Conservation (phyloP, 495 filamentous ascomycete species). For the Hyaloscypha variabilis region DNA sequence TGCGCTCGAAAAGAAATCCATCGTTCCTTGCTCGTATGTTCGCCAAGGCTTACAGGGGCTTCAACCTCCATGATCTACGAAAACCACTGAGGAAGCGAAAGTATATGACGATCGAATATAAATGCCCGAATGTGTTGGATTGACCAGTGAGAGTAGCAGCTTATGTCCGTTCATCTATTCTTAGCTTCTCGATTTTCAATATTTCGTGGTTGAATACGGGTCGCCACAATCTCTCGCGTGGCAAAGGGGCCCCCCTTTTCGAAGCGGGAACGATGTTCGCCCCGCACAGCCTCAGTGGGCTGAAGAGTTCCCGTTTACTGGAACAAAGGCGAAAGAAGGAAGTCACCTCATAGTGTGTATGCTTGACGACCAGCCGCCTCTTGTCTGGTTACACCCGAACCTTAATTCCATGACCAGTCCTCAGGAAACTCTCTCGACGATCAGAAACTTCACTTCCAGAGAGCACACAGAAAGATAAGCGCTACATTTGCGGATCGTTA, state of each 20-base stretch:
- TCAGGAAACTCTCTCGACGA: background rate
- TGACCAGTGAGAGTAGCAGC: background rate
- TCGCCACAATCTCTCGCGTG: background rate
- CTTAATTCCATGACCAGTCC: constrained; percentile 8
- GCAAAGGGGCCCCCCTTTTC: background rate
- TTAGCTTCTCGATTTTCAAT: background rate
- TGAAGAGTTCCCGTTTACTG: background rate
- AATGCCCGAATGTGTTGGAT: background rate
- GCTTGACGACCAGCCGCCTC: background rate
- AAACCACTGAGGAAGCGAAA: background rate
- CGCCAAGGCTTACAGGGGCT: background rate
- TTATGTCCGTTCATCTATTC: background rate
- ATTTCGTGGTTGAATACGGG: background rate
- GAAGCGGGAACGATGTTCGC: background rate
- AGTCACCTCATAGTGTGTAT: background rate
- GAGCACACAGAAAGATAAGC: background rate
- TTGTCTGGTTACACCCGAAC: background rate
- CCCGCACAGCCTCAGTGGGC: background rate
- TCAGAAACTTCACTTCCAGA: background rate
- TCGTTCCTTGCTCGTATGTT: background rate
- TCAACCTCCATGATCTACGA: background rate
- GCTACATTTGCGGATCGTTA: background rate
- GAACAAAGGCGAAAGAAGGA: background rate
- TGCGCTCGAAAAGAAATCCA: constrained; percentile 7
- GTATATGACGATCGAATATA: background rate